Percentiles rank a stretch among this genome's conserved stretches.
These are phyloP conservation scores for Rhizoclosmatium sp. DNA, from an alignment of 192 early-diverging fungal genomes.

Conservation along the genomic window DNA sequence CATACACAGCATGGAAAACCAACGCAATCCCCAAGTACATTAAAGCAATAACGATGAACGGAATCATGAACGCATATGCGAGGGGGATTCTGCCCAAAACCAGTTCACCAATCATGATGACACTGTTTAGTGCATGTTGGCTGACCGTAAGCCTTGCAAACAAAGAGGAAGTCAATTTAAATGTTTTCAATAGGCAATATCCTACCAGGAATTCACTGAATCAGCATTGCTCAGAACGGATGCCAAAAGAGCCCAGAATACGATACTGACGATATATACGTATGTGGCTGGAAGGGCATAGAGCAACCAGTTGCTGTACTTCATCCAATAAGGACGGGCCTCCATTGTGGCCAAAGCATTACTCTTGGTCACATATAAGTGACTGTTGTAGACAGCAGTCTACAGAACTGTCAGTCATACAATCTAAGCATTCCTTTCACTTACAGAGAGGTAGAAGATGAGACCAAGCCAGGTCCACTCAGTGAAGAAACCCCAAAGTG, in stretches of 20 bases:
- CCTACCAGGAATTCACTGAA: background rate
- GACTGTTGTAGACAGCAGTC: background rate
- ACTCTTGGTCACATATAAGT: background rate
- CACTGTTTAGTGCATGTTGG: slow-evolving; percentile 8
- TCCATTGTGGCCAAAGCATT: background rate
- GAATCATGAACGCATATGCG: background rate
- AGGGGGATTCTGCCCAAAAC: background rate
- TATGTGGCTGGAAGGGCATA: background rate
- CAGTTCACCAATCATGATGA: background rate
- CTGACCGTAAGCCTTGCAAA: background rate
- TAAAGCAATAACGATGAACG: background rate
- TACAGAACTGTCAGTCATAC: background rate
- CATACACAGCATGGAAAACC: background rate
- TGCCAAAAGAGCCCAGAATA: slow-evolving; percentile 9
- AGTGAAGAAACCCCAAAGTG: background rate
- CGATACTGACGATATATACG: slow-evolving; percentile 6
- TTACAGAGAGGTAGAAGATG: slow-evolving; percentile 23
- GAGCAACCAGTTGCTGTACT: slow-evolving; percentile 4
- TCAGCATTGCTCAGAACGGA: background rate
- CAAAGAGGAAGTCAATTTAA: background rate
- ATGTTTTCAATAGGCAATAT: background rate
- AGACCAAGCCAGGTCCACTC: slow-evolving; percentile 36
- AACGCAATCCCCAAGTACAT: slow-evolving; percentile 5
- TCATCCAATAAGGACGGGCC: background rate
- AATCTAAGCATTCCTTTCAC: background rate